These are phyloP conservation scores for Ophiostoma pallidulum DNA, from an alignment of 2,329 filamentous ascomycete species.

Conservation along the genomic window DNA sequence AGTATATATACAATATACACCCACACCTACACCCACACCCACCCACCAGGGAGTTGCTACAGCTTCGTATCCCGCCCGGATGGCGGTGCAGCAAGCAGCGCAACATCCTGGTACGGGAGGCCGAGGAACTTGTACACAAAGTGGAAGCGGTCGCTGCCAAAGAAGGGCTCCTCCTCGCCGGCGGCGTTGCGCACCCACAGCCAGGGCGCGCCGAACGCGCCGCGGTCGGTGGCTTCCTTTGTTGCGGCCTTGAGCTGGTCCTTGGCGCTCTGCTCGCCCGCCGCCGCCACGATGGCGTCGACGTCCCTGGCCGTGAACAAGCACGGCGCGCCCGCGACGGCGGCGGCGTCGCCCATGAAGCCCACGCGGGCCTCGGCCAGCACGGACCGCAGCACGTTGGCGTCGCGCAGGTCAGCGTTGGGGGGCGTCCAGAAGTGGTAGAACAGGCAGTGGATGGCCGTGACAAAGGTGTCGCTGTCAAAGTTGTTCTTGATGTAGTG, in stretches of 20 bases:
- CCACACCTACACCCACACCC: too few relatives aligned
- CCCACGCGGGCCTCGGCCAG: slow-evolving; percentile 25
- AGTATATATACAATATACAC: too few relatives aligned
- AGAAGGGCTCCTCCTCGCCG: slow-evolving; percentile 58
- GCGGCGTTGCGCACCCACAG: slow-evolving; percentile 53
- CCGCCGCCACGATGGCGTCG: slow-evolving; percentile 43
- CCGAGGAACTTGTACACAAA: slow-evolving; percentile 60
- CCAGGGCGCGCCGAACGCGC: slow-evolving; percentile 73
- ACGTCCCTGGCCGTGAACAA: slow-evolving; percentile 46
- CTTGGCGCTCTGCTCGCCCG: slow-evolving; percentile 35
- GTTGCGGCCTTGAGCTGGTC: slow-evolving; percentile 44
- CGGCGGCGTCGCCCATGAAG: slow-evolving; percentile 1
- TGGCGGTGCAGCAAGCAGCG: background rate
- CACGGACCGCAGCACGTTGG: slow-evolving; percentile 38
- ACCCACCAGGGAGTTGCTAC: background rate
- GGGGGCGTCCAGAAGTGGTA: slow-evolving; percentile 52
- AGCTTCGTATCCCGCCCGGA: background rate
- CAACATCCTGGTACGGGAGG: slow-evolving; percentile 47
- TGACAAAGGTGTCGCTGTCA: slow-evolving; percentile 38
- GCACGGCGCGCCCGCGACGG: background rate
- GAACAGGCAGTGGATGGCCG: slow-evolving; percentile 46
- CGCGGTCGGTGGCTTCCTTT: slow-evolving; percentile 49
- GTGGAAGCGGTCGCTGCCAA: slow-evolving; percentile 65
- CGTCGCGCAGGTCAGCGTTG: slow-evolving; percentile 49
- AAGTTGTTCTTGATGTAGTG: slow-evolving; percentile 55